These are phyloP conservation scores for Cicer pinnatifidum DNA, from an alignment of 306 rosid species.

Conservation along the genomic window DNA sequence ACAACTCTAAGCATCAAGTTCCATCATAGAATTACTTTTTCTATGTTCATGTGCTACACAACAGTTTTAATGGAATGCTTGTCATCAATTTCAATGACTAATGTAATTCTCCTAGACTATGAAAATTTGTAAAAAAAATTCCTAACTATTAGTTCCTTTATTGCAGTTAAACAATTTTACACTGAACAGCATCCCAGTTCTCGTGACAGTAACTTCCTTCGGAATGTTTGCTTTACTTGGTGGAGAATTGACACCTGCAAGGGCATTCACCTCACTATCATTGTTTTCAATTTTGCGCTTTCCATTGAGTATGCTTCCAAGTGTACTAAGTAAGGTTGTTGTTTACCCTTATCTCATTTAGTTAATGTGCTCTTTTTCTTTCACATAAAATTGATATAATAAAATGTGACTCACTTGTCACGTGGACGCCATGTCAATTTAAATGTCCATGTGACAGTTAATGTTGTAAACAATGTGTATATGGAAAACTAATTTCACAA, in stretches of 20 bases:
- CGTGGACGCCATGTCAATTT: too few species aligned
- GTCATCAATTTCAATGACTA: too few species aligned
- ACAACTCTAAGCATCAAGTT: background rate
- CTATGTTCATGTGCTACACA: background rate
- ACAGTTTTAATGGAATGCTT: background rate
- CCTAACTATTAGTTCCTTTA: conserved; percentile 40
- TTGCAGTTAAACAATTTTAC: conserved; percentile 74
- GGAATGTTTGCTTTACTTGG: conserved; percentile 84
- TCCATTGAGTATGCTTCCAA: conserved; percentile 83
- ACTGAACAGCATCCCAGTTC: conserved; percentile 76
- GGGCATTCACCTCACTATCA: conserved; percentile 88
- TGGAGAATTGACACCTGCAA: conserved; percentile 84
- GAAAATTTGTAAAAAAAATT: background rate
- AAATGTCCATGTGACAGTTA: too few species aligned
- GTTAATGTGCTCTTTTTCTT: background rate
- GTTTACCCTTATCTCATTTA: background rate
- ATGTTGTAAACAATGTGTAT: too few species aligned
- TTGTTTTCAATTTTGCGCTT: conserved; percentile 71
- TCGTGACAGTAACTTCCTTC: conserved; percentile 76
- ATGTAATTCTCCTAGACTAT: background rate
- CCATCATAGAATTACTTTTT: background rate
- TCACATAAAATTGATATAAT: background rate
- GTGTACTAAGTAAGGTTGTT: conserved; percentile 78
- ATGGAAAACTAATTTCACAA: too few species aligned
- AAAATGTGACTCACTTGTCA: too few species aligned